Evolutionary conservation across 345 rosid genomes (phyloP), one percentile per base, ranked within the genome.

Genomic region (Euphorbia pulcherrima): DNA sequence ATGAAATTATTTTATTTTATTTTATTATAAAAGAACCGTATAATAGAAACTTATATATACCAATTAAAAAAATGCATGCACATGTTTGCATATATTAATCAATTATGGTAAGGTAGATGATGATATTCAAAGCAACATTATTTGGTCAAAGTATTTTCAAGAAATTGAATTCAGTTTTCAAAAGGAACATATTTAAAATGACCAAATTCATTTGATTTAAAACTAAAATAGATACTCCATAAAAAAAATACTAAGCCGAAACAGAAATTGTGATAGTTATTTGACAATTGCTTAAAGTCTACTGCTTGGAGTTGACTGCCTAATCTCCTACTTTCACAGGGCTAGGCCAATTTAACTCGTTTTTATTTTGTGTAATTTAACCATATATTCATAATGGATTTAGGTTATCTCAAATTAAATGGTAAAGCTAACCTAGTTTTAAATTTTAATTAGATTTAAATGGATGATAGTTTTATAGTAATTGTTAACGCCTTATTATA

Each of bases 81-180:
- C n/a, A 10, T 57, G 37, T 0, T 26, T 56, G 16, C 6, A 11
- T n/a, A 29, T 54, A 4, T 54, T 54, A 21, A 6, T 50, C 8
- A 5, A 50, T 8, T 50, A 7, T 3, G 6, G 54, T 8, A 50
- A 7, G 5, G 5, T 50, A 7, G 4, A 8, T 8, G 8, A 5
- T 51, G 1, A 5, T 51, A 51, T 21, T 5, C 6, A n/a, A 17
- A 51, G 20, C 6, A 51, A n/a, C 1, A 23, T 20, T 8, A 26
- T n/a, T 58, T 58, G 21, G 62, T 57, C 62, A 57, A 57, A 57
- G 29, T 57, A 2, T 27, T 57, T 57, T 27, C 39, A 26, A 57
- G 39, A 57, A 28, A 26, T 14, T 52, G 6, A 3, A 52, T 5
- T 27, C 39, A 29, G 28, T 28, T 57, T 57, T 57, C 62, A 57